Conservation (phyloP, 345 rosid genomes). For the Balakata baccata region DNA sequence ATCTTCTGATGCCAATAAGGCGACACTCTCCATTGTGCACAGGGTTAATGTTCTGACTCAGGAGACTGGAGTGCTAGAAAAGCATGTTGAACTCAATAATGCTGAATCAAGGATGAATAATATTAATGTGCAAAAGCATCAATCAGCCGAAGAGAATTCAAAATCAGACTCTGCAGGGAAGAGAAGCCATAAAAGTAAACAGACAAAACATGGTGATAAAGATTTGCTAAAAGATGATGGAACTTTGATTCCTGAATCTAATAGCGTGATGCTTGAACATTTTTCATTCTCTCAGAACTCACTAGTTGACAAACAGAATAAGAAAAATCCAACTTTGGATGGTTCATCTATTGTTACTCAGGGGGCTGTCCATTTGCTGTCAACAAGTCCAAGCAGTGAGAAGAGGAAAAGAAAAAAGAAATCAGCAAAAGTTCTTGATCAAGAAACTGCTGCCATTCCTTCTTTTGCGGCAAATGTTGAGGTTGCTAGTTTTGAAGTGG, state of each 20-base stretch:
- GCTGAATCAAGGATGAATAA: conserved; percentile 10
- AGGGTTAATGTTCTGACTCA: conserved; percentile 4
- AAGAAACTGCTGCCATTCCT: conserved; percentile 21
- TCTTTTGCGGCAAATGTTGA: conserved; percentile 16
- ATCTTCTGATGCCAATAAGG: conserved; percentile 16
- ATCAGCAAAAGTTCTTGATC: conserved; percentile 20
- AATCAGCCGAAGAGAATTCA: conserved; percentile 19
- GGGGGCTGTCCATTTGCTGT: conserved; percentile 15
- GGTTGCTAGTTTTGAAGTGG: conserved; percentile 15
- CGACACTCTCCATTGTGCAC: conserved; percentile 1
- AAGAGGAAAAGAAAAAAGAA: conserved; percentile 35
- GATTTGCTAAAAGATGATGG: conserved; percentile 6
- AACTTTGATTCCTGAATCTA: conserved; percentile 13
- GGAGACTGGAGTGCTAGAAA: conserved; percentile 17
- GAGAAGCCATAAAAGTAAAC: conserved; percentile 24
- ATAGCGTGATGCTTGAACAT: conserved; percentile 12
- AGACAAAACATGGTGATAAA: conserved; percentile 21
- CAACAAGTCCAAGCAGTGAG: conserved; percentile 9
- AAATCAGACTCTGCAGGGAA: conserved; percentile 20
- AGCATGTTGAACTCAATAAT: conserved; percentile 7
- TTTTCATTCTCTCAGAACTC: conserved; percentile 15
- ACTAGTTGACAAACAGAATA: conserved; percentile 16
- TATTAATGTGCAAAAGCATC: conserved; percentile 5
- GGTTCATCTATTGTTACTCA: conserved; percentile 16
- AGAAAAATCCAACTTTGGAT: conserved; percentile 13